These are phyloP conservation scores for Marchantia polymorpha DNA, from an alignment of 225 moss, liverwort and hornwort species.

Conservation along the genomic window DNA sequence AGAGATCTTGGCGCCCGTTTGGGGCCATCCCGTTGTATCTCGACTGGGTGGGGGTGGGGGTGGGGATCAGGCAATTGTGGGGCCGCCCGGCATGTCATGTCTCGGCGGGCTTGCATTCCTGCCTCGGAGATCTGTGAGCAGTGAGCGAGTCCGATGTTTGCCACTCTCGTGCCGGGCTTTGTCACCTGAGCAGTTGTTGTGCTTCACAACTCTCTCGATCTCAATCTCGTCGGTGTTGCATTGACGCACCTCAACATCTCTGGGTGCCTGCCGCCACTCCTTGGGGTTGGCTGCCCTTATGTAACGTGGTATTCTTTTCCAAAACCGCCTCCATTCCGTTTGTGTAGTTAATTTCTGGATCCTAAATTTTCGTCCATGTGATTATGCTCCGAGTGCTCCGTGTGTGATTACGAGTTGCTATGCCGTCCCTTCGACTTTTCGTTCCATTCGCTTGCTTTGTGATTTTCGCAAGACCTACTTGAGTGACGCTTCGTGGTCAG, in stretches of 20 bases:
- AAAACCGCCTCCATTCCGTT: constrained; percentile 3
- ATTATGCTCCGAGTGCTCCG: neutral
- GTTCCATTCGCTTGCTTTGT: constrained; percentile 4
- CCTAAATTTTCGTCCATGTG: constrained; percentile 9
- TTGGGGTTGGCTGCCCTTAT: constrained; percentile 19
- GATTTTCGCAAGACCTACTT: constrained; percentile 12
- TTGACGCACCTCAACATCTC: constrained; percentile 29
- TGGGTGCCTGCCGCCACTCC: constrained; percentile 32
- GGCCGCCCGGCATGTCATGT: constrained; percentile 16
- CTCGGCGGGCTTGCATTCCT: neutral
- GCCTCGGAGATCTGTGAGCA: constrained; percentile 18
- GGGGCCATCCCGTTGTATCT: constrained; percentile 48
- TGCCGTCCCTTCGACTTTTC: constrained; percentile 11
- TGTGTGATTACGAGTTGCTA: neutral
- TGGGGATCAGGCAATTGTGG: neutral
- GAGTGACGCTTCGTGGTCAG: constrained; percentile 12
- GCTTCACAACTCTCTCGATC: constrained; percentile 57
- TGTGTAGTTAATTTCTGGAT: constrained; percentile 19
- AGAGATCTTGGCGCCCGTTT: constrained; percentile 40
- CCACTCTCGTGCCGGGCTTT: constrained; percentile 30
- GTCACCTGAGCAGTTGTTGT: constrained; percentile 45
- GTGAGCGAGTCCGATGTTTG: constrained; percentile 1
- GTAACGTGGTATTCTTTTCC: constrained; percentile 12
- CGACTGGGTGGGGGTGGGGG: constrained; percentile 7
- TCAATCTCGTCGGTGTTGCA: constrained; percentile 32